These are phyloP conservation scores for Beauveria varroae DNA, from an alignment of 2,329 filamentous ascomycete genomes.

Conservation along the genomic window DNA sequence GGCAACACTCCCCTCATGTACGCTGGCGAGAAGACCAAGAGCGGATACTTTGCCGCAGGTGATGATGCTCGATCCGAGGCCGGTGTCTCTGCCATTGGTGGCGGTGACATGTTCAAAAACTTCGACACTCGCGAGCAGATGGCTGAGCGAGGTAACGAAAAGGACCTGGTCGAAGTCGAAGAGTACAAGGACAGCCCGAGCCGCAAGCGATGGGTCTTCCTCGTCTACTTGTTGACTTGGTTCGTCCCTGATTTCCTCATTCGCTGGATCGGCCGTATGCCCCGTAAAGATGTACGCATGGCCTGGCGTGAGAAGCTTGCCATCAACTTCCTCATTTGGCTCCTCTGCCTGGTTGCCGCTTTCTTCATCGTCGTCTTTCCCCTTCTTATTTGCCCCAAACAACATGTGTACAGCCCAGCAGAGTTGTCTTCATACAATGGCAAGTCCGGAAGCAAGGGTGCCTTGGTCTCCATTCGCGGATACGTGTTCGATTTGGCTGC, in stretches of 20 bases:
- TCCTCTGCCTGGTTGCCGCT: constrained; percentile 65
- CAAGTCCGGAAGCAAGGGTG: constrained; percentile 48
- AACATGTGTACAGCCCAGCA: constrained; percentile 73
- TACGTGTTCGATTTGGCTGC: constrained; percentile 75
- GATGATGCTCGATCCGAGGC: constrained; percentile 90
- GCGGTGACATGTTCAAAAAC: constrained; percentile 96
- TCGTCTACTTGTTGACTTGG: constrained; percentile 80
- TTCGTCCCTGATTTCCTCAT: constrained; percentile 81
- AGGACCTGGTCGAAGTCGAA: constrained; percentile 84
- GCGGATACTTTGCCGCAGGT: constrained; percentile 66
- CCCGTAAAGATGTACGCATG: constrained; percentile 81
- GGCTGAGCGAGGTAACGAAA: constrained; percentile 90
- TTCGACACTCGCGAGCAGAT: constrained; percentile 90
- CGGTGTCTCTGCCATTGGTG: constrained; percentile 81
- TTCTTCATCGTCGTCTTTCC: constrained; percentile 94
- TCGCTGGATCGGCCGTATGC: constrained; percentile 70
- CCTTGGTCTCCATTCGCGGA: constrained; percentile 79
- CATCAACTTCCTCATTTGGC: constrained; percentile 97
- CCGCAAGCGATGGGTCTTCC: constrained; percentile 83
- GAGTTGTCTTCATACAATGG: constrained; percentile 73
- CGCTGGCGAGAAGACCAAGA: constrained; percentile 64
- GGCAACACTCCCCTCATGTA: constrained; percentile 53
- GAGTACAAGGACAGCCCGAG: constrained; percentile 68
- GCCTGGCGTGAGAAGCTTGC: constrained; percentile 97
- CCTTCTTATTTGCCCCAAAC: constrained; percentile 78